Conservation (phyloP, 2,329 filamentous ascomycete genomes). For the Drechslerella coelobrocha region DNA sequence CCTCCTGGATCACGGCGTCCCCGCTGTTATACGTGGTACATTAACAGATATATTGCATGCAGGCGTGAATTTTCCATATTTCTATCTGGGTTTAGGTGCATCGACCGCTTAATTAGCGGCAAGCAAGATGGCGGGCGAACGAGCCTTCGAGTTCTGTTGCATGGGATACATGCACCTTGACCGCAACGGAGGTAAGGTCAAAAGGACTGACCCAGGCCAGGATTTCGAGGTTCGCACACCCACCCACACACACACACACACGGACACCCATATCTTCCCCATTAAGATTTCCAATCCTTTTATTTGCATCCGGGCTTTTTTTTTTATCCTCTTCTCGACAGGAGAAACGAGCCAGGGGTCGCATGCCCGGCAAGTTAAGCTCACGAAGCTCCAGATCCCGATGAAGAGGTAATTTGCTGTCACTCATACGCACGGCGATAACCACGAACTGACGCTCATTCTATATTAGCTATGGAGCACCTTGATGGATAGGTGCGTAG, state of each 20-base stretch:
- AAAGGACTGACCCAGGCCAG: neutral
- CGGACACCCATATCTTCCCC: neutral
- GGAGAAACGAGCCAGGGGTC: neutral
- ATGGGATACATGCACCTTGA: constrained; percentile 1
- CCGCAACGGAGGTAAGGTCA: constrained; percentile 13
- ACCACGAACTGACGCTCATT: neutral
- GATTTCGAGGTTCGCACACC: neutral
- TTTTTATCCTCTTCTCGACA: neutral
- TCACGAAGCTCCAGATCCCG: neutral
- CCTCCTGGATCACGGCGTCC: constrained; percentile 41
- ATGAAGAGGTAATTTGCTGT: neutral
- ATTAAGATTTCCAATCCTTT: neutral
- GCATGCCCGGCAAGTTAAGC: neutral
- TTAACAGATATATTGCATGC: constrained; percentile 33
- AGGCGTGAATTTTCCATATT: constrained; percentile 10
- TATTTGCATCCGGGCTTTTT: no score
- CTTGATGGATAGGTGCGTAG: neutral
- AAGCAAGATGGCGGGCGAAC: constrained; percentile 24
- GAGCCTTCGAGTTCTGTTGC: constrained; percentile 6
- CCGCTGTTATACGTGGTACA: constrained; percentile 43
- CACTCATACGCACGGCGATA: neutral
- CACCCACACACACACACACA: no score
- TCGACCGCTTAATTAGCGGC: constrained; percentile 20
- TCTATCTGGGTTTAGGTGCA: constrained; percentile 7
- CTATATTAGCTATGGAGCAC: neutral